phyloP scores from a whole-genome alignment of 805 yeast species.

The Sporopachydermia lactativora region DNA sequence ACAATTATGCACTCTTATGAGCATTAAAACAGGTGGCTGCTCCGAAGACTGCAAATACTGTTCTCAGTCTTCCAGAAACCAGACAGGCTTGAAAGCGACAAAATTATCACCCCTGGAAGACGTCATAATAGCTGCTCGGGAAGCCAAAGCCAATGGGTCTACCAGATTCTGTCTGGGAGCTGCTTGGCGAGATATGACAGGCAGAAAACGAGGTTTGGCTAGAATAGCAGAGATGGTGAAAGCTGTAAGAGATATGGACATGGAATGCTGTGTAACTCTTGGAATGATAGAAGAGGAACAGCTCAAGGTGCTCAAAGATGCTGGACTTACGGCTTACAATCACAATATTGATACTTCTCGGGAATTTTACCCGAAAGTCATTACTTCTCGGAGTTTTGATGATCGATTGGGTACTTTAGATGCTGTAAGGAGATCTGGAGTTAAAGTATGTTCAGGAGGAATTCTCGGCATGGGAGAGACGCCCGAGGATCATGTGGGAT shows the following conservation, averaged over 20 bases:
- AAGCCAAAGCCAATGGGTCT: conserved; percentile 55
- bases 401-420: conserved; percentile 55
- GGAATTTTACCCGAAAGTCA: conserved; percentile 61
- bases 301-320: conserved; percentile 40
- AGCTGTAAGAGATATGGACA: conserved; percentile 45
- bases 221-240: conserved; percentile 52
- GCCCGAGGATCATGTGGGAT: conserved; percentile 53
- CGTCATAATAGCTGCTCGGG: conserved; percentile 49
- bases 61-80: conserved; percentile 57
- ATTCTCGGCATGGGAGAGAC: conserved; percentile 71
- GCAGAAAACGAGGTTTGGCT: conserved; percentile 53
- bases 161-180: conserved; percentile 80
- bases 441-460: conserved; percentile 68
- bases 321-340: conserved; percentile 72
- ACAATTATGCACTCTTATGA: conserved; percentile 62
- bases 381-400: conserved; percentile 56
- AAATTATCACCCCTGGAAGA: conserved; percentile 44
- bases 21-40: conserved; percentile 71
- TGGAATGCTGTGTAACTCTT: conserved; percentile 71
- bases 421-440: conserved; percentile 48
- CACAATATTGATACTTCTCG: conserved; percentile 73
- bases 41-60: conserved; percentile 75
- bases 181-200: conserved; percentile 79
- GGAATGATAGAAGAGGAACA: conserved; percentile 68
- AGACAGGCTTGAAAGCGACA: conserved; percentile 61